Conservation (phyloP, 768 basidiomycete species). For the Suillus ampliporus region DNA sequence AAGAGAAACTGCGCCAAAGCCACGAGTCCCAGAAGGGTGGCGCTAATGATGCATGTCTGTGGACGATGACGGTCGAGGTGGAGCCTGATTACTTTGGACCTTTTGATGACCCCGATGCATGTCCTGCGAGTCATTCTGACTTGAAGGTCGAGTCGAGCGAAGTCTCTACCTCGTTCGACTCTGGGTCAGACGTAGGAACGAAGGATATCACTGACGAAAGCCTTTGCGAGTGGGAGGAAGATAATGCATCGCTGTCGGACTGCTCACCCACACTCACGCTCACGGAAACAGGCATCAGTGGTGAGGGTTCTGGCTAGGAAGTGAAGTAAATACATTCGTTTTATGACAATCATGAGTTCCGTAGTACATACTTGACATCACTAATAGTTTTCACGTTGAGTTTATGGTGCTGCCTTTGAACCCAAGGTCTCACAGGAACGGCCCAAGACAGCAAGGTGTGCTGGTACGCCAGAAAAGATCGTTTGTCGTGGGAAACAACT, state of each 20-base stretch:
- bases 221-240: background rate
- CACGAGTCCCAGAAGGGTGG: background rate
- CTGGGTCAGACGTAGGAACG: background rate
- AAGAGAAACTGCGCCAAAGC: background rate
- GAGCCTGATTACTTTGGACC: background rate
- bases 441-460: no score
- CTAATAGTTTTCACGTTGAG: background rate
- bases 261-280: background rate
- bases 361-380: background rate
- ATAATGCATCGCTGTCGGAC: background rate
- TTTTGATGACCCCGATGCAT: background rate
- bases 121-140: background rate
- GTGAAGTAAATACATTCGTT: background rate
- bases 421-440: no score
- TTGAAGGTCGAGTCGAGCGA: background rate
- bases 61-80: background rate
- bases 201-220: background rate
- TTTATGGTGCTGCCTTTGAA: background rate
- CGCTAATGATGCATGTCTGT: background rate
- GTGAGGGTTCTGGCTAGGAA: background rate
- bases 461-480: no score
- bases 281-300: background rate
- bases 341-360: background rate
- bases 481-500: no score
- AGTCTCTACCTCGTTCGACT: background rate